Evolutionary conservation across 495 filamentous ascomycete species (phyloP), one percentile per base, ranked within the genome.

Genomic region (Alectoria sarmentosa): DNA sequence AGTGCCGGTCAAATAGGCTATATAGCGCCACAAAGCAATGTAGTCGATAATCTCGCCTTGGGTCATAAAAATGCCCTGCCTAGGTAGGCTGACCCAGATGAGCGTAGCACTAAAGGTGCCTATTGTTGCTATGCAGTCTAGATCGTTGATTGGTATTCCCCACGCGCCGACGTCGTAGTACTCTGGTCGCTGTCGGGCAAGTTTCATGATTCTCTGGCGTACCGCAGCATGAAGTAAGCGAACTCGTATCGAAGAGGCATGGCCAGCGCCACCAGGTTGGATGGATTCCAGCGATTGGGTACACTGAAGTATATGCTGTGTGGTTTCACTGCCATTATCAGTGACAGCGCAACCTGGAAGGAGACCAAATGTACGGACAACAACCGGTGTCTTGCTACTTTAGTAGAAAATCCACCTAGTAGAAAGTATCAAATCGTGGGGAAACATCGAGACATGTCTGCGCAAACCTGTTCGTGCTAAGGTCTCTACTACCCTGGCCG

Each of bases 171-270:
- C 70, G 63, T 84, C 76, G 71, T 84, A 91, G 73, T 91, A 90
- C 10, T 73, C 71, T 2, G 86, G 83, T 10, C 73, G 67, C 23
- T 72, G 66, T 9, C 68, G 52, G 26, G 80, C 78, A 34, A 90
- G 78, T 28, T 77, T 78, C 68, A 87, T 73, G 58, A 91, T 89
- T 28, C 86, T 80, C 60, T 82, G 76, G 6, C 89, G 81, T 14
- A 90, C 87, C 4, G 86, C 81, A 6, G 88, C 81, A 69, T 91
- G 89, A 6, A 92, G 81, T 26, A 92, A 76, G 5, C 88, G 82
- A 28, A 91, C 88, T 15, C 86, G 80, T 37, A 91, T 75, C 19
- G 86, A 84, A 8, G 87, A 87, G 6, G 73, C 77, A 63, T 84
- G 85, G 14, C 87, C 89, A 28, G 78, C 82, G 5, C 88, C 88